Conservation (phyloP, 176 grass and related monocot genomes). For the Rhynchospora breviuscula region DNA sequence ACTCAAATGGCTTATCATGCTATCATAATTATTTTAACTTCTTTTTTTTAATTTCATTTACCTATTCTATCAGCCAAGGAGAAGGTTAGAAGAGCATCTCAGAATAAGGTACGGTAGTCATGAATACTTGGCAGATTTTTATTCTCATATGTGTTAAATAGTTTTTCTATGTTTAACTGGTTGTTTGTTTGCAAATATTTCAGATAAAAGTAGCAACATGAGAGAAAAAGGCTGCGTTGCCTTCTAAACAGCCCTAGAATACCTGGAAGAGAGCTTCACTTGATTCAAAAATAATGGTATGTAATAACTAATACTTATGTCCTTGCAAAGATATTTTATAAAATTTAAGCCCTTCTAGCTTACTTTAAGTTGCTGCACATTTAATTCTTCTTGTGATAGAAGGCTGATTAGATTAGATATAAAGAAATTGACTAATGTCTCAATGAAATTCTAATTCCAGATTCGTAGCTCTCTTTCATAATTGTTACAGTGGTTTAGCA, state of each 20-base stretch:
- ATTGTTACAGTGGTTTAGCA: too few species aligned
- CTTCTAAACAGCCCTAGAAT: conserved; percentile 33
- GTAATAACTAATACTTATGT: neutral
- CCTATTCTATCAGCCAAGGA: conserved; percentile 44
- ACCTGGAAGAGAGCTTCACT: conserved; percentile 28
- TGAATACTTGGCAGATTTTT: neutral
- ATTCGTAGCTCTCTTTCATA: too few species aligned
- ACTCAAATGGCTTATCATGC: neutral
- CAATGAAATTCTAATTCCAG: too few species aligned
- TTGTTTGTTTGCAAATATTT: conserved; percentile 13
- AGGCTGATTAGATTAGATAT: too few species aligned
- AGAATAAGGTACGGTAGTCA: conserved; percentile 46
- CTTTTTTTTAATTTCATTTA: neutral
- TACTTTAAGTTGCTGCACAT: neutral
- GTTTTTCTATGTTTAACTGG: neutral
- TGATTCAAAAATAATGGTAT: conserved; percentile 35
- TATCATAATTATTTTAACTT: neutral
- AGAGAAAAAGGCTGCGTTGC: conserved; percentile 22
- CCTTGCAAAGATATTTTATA: neutral
- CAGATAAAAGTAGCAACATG: conserved; percentile 33
- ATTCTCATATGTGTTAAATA: neutral
- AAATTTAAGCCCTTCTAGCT: neutral
- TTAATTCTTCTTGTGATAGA: too few species aligned
- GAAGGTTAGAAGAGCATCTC: conserved; percentile 35
- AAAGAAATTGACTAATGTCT: too few species aligned